Evolutionary conservation across 2,329 filamentous ascomycete species (phyloP), one percentile per base, ranked within the genome.

Genomic region (Dactylella cylindrospora): DNA sequence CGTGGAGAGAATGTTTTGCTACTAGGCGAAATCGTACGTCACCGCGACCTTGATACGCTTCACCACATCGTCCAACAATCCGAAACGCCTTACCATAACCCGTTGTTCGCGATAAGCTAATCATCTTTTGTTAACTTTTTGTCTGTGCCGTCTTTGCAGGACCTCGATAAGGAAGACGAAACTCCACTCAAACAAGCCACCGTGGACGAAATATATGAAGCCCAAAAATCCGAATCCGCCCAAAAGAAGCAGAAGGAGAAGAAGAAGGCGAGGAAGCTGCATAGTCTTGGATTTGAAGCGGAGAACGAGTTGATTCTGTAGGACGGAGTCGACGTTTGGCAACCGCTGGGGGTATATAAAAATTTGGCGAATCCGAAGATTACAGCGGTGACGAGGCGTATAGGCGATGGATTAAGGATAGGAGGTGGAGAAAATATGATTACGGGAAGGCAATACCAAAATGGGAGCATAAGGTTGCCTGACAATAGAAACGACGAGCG

Each of bases 1-100:
- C 81, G 93, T 59, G 93, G 93, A 67, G 93, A 98, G 76, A 98
- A 98, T 73, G 93, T 98, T n/a, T 79, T 95, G 45, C 78, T 98
- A 36, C 80, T 97, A 13, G 93, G 93, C 29, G 94, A 97, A 74
- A 95, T 98, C 69, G 68, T 70, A 67, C 26, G 65, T 51, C 17
- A 23, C 12, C 35, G 29, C 19, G n/a, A n/a, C 15, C n/a, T 36
- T 8, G 10, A 15, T 40, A 23, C 25, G 17, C 13, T n/a, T n/a
- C n/a, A n/a, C n/a, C n/a, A n/a, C n/a, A n/a, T n/a, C n/a, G n/a
- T n/a, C n/a, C n/a, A n/a, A n/a, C n/a, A n/a, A n/a, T n/a, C n/a
- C n/a, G n/a, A n/a, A n/a, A n/a, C n/a, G n/a, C n/a, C n/a, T n/a
- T n/a, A n/a, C n/a, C n/a, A n/a, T n/a, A n/a, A n/a, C n/a, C n/a